A percentile compares a stretch with the other conserved stretches of the same genome.
Evolutionary conservation across 139 green algal species (phyloP).

Genomic region (Chlamydomonas sphaeroides): DNA sequence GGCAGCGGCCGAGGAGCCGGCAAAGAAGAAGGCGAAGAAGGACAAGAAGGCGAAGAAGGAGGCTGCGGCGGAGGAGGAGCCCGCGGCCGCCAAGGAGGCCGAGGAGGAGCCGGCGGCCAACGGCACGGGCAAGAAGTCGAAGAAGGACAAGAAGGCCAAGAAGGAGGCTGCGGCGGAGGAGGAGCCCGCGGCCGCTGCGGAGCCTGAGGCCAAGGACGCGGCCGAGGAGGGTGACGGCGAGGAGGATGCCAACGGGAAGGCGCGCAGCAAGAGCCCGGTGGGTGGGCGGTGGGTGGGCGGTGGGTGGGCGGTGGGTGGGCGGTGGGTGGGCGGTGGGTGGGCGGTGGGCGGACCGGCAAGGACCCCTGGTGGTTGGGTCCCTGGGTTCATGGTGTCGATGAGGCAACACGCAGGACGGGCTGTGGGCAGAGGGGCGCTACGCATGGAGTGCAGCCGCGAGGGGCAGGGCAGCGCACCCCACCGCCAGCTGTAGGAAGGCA

Average conservation of each 20-base stretch:
- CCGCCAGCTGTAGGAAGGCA: no score
- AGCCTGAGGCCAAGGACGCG: background rate
- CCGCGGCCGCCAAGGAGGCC: background rate
- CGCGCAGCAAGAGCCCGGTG: background rate
- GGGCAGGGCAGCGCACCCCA: no score
- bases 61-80: slow-evolving; percentile 9
- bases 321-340: no score
- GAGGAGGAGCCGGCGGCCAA: background rate
- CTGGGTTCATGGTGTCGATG: no score
- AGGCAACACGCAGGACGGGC: background rate
- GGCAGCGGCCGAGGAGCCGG: background rate
- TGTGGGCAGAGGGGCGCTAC: no score
- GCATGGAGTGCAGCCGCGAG: no score
- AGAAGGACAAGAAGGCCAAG: slow-evolving; percentile 45
- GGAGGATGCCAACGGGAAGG: slow-evolving; percentile 14
- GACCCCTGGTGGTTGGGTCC: no score
- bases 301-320: background rate
- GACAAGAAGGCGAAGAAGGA: background rate
- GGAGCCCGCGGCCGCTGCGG: background rate
- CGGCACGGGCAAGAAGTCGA: slow-evolving; percentile 24
- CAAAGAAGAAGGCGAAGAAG: slow-evolving; percentile 31
- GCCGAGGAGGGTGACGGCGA: background rate
- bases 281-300: no score
- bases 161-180: background rate
- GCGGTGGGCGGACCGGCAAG: no score